Percentiles rank a stretch among this genome's conserved stretches.
phyloP scores from a whole-genome alignment of 2,329 filamentous ascomycete genomes.

The Chaetomium sp. region DNA sequence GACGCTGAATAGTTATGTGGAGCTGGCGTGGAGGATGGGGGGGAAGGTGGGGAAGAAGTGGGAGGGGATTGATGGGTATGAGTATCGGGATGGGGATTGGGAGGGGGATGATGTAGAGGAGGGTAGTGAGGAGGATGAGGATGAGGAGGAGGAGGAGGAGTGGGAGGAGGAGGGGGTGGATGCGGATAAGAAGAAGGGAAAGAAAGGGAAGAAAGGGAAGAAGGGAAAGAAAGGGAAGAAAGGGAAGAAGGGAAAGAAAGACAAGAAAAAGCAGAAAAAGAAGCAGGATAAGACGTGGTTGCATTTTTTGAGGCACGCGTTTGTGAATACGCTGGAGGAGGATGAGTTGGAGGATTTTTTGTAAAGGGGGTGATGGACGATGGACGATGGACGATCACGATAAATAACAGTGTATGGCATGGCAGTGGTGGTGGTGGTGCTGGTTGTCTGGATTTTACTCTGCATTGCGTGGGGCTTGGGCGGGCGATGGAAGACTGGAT shows the following conservation, averaged over 20 bases:
- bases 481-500: no score
- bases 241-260: conserved; percentile 40
- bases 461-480: background rate
- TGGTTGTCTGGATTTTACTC: background rate
- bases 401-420: no score
- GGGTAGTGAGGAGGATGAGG: conserved; percentile 15
- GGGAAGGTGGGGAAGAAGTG: conserved; percentile 29
- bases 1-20: conserved; percentile 74
- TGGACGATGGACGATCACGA: background rate
- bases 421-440: no score
- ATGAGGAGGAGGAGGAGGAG: conserved; percentile 23
- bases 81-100: conserved; percentile 26
- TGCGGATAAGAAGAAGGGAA: conserved; percentile 26
- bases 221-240: conserved; percentile 35
- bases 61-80: background rate
- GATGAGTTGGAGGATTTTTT: conserved; percentile 52
- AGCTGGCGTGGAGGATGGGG: conserved; percentile 74
- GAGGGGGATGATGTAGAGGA: conserved; percentile 25
- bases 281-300: conserved; percentile 66
- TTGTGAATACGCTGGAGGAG: conserved; percentile 64
- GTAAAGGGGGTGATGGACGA: background rate
- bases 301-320: conserved; percentile 70
- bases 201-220: conserved; percentile 37
- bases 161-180: conserved; percentile 21
- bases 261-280: conserved; percentile 47